Conservation (phyloP, 2,329 filamentous ascomycete genomes). For the Cladorrhinum sp. region DNA sequence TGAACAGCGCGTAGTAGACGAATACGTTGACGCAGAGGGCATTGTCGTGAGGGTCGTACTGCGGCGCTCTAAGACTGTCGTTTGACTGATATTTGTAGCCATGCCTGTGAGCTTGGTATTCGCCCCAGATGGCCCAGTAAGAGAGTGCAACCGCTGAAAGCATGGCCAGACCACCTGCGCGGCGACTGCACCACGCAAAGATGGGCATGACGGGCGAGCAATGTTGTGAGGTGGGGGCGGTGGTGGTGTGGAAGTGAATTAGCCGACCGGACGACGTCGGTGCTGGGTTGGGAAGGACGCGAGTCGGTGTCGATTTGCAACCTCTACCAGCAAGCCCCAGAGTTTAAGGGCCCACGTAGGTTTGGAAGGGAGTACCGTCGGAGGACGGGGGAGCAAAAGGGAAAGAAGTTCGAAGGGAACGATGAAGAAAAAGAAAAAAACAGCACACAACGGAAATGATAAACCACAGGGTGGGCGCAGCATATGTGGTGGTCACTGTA, state of each 20-base stretch:
- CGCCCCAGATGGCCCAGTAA: slow-evolving; percentile 54
- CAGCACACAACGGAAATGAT: slow-evolving; percentile 16
- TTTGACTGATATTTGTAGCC: slow-evolving; percentile 44
- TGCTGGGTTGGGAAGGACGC: slow-evolving; percentile 14
- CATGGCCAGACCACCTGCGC: slow-evolving; percentile 55
- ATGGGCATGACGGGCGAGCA: slow-evolving; percentile 44
- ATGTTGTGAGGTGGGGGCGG: not conserved
- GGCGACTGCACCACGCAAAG: slow-evolving; percentile 52
- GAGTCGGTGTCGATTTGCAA: slow-evolving; percentile 18
- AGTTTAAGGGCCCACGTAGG: slow-evolving; percentile 16
- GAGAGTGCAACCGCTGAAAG: slow-evolving; percentile 46
- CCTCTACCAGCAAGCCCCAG: slow-evolving; percentile 22
- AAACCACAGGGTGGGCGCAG: slow-evolving; percentile 18
- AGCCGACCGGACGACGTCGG: slow-evolving; percentile 10
- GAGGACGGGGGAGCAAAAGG: slow-evolving; percentile 15
- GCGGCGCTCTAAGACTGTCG: slow-evolving; percentile 37
- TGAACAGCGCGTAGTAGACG: slow-evolving; percentile 62
- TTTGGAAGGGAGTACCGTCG: slow-evolving; percentile 26
- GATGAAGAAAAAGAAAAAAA: slow-evolving; percentile 19
- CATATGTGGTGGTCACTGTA: slow-evolving; percentile 14
- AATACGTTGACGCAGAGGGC: slow-evolving; percentile 54
- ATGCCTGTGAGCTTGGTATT: slow-evolving; percentile 44
- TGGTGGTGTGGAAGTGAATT: slow-evolving; percentile 7
- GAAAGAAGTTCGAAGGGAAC: slow-evolving; percentile 18
- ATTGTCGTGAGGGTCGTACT: slow-evolving; percentile 39